Evolutionary conservation across 257 asterid species (phyloP), one percentile per base, ranked within the genome.

Genomic region (Nemophila menziesii): DNA sequence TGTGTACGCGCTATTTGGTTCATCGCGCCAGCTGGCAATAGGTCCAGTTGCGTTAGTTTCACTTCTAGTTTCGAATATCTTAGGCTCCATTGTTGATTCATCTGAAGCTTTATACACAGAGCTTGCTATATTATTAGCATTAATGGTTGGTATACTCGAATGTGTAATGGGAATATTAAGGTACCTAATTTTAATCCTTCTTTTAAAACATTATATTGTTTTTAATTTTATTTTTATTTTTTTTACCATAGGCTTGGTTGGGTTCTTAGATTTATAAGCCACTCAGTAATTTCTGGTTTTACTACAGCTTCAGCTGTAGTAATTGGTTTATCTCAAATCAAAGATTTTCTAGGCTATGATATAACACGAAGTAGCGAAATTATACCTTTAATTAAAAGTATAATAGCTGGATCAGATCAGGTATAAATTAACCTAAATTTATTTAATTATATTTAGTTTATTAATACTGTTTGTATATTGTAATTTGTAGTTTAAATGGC

Each of bases 291-390:
- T 68, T 90, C 99, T 77, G 99, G 96, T 66, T 90, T 90, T 67
- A 90, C 99, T 34, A 90, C 99, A 12, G 96, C 99, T 61, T 90
- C 99, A 58, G 99, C 99, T 57, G 69, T 90, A 75, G 95, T 84
- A 36, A 90, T 90, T 71, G 96, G 77, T 65, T 67, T 90, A 73
- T 90, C 99, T 58, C 92, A 90, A 80, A 92, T 82, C 47, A 90
- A 90, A 56, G 85, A 90, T 65, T 90, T 90, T 68, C 55, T 90
- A 79, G 99, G 99, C 69, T 90, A 90, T 59, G 86, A 73, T 22
- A 65, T 90, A 64, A 94, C 77, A 62, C 80, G 94, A 48, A 90
- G 99, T 74, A 90, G 99, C 64, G 77, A 85, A 70, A 79, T 90
- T 54, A 75, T 90, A 63, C 96, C 99, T 1, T 67, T 90, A 64